Base-by-base conservation (phyloP, 306 rosid species). In the Sesbania bispinosa region DNA sequence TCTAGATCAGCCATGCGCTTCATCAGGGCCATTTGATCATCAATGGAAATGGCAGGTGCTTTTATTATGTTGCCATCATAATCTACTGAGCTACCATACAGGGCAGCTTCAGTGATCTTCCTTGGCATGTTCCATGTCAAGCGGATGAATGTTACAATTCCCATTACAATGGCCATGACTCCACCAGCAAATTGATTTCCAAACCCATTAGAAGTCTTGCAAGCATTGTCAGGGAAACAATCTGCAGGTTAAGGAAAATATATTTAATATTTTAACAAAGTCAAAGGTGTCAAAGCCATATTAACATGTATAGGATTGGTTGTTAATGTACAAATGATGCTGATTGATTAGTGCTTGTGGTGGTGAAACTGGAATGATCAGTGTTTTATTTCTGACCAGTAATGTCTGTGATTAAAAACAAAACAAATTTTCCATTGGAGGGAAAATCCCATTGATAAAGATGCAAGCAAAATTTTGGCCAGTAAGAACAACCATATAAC, bases 1-100 rank as follows among this genome's bases (percentile, higher is more conserved):
- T 91, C 99, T 10, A 95, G 79, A 30, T 91, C 97, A 5, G 96
- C 92, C 95, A 95, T 89, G 74, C 90, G 93, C 62, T 88, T 95
- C 89, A 89, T 83, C 86, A 89, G 65, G 38, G 63, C 7, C 85
- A 79, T 83, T 74, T 89, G 80, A 50, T 89, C 96, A 20, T 57
- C 27, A 29, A 10, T 73, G 39, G 89, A 58, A 74, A 89, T 73
- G 42, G 52, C 8, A 7, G 62, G 10, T 10, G 10, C 57, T 74
- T 79, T 88, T 54, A 61, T 66, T 60, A 15, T 58, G 10, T 72
- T 42, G 20, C 60, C 81, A 35, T 85, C 88, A 72, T 85, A 83
- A 67, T 83, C 84, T 10, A 42, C 84, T n/a, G 95, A 78, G 64
- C 77, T 27, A 27, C 88, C 85, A 74, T 77, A 81, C 16, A 89